phyloP scores from a whole-genome alignment of 2,329 filamentous ascomycete species.

The Blastomyces gilchristii region DNA sequence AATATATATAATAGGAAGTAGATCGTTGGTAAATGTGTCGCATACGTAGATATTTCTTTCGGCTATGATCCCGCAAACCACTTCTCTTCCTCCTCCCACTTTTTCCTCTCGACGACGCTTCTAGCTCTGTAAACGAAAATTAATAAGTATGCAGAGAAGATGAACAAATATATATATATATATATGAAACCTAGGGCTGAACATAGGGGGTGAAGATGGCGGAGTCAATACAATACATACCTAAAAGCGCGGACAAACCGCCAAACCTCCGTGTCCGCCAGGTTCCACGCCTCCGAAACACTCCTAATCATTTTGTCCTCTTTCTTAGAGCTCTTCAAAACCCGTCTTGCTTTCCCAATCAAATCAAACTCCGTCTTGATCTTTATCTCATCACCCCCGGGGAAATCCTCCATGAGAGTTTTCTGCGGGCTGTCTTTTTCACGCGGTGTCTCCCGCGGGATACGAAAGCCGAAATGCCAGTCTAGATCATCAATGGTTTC shows the following conservation, averaged over 20 bases:
- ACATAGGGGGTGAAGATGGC: neutral
- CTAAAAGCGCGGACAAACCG: conserved; percentile 51
- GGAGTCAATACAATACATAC: conserved; percentile 19
- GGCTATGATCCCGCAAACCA: conserved; percentile 41
- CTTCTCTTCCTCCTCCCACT: conserved; percentile 53
- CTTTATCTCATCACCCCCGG: conserved; percentile 21
- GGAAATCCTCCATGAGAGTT: conserved; percentile 8
- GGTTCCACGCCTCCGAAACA: conserved; percentile 45
- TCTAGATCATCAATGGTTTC: conserved; percentile 54
- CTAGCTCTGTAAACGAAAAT: conserved; percentile 35
- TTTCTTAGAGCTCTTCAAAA: conserved; percentile 31
- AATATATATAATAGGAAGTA: neutral
- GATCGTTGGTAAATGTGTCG: neutral
- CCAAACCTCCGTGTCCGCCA: conserved; percentile 56
- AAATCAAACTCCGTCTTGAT: conserved; percentile 37
- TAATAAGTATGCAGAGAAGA: neutral
- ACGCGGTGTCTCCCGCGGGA: conserved; percentile 48
- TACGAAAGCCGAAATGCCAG: conserved; percentile 79
- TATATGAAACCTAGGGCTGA: neutral
- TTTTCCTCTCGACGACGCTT: conserved; percentile 45
- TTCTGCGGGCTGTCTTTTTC: conserved; percentile 21
- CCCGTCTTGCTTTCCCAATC: conserved; percentile 41
- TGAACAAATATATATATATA: neutral
- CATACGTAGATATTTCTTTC: neutral
- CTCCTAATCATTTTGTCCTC: conserved; percentile 29